Evolutionary conservation across 805 yeast genomes (phyloP).

Genomic region (Ascoidea asiatica): DNA sequence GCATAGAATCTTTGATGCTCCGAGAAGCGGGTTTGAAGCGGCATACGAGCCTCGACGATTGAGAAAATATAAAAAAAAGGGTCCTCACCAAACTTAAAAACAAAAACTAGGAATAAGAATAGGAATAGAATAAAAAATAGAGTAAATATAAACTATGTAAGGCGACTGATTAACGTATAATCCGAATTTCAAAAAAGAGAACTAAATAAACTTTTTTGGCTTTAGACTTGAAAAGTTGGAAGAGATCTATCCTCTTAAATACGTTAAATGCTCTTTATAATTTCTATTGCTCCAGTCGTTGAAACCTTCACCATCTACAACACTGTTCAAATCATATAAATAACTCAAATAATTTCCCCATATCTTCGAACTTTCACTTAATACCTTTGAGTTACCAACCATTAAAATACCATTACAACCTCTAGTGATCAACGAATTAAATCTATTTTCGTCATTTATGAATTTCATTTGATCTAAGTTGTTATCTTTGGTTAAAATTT

Average conservation of each 20-base stretch:
- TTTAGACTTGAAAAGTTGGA: neutral
- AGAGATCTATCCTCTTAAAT: constrained; percentile 4
- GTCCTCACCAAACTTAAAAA: neutral
- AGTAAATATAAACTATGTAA: too few relatives aligned
- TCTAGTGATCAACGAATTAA: constrained; percentile 33
- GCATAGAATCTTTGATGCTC: too few relatives aligned
- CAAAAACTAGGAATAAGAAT: too few relatives aligned
- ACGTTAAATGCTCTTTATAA: constrained; percentile 6
- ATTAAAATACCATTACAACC: constrained; percentile 28
- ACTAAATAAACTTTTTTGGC: neutral
- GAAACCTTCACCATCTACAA: constrained; percentile 6
- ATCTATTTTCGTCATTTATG: constrained; percentile 21
- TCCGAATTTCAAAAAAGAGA: neutral
- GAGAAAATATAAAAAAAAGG: too few relatives aligned
- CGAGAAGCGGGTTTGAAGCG: too few relatives aligned
- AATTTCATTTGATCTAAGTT: constrained; percentile 7
- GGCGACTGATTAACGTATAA: too few relatives aligned
- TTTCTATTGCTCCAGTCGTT: constrained; percentile 1
- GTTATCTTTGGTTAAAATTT: constrained; percentile 7
- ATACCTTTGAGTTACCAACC: constrained; percentile 25
- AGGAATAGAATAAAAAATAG: neutral
- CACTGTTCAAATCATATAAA: constrained; percentile 7
- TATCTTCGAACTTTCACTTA: constrained; percentile 2
- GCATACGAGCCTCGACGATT: too few relatives aligned
- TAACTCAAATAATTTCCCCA: constrained; percentile 9